Percentiles rank a stretch among this genome's conserved stretches.
These are phyloP conservation scores for Coemansia sp. DNA, from an alignment of 192 early-diverging fungal genomes.

Conservation along the genomic window DNA sequence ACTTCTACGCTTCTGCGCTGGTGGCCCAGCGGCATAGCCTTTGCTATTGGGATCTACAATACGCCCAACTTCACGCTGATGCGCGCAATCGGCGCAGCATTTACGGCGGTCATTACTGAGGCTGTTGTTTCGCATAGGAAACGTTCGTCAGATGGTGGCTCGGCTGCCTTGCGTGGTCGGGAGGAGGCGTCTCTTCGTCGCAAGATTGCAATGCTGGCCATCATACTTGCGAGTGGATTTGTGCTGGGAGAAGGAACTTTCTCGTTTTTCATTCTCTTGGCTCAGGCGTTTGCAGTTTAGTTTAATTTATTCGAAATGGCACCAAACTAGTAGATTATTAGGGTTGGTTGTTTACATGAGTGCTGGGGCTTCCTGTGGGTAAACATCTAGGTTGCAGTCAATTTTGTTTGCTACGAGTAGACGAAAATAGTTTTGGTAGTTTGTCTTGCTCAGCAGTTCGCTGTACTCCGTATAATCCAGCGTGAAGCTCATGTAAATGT, in stretches of 20 bases:
- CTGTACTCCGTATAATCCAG: background rate
- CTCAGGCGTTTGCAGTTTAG: conserved; percentile 33
- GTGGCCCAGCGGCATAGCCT: conserved; percentile 74
- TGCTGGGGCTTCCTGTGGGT: background rate
- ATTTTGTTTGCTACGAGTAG: background rate
- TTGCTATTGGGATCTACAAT: conserved; percentile 80
- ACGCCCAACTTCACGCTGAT: conserved; percentile 73
- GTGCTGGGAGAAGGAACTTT: conserved; percentile 74
- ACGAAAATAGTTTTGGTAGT: background rate
- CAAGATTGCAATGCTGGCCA: conserved; percentile 57
- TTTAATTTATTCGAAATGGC: background rate
- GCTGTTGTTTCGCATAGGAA: conserved; percentile 14
- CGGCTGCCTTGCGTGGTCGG: background rate
- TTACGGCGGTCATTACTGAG: conserved; percentile 44
- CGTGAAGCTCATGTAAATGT: background rate
- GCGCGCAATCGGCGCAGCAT: conserved; percentile 61
- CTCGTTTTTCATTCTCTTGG: conserved; percentile 59
- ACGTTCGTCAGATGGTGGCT: background rate
- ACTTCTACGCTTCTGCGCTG: conserved; percentile 37
- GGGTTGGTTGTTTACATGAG: background rate
- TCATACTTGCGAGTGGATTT: conserved; percentile 74
- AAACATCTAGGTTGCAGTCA: background rate
- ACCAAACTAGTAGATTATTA: background rate
- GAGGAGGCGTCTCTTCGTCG: conserved; percentile 26
- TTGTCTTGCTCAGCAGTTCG: background rate